phyloP scores from a whole-genome alignment of 768 basidiomycete genomes.

The Porphyrellus cyaneotinctus region DNA sequence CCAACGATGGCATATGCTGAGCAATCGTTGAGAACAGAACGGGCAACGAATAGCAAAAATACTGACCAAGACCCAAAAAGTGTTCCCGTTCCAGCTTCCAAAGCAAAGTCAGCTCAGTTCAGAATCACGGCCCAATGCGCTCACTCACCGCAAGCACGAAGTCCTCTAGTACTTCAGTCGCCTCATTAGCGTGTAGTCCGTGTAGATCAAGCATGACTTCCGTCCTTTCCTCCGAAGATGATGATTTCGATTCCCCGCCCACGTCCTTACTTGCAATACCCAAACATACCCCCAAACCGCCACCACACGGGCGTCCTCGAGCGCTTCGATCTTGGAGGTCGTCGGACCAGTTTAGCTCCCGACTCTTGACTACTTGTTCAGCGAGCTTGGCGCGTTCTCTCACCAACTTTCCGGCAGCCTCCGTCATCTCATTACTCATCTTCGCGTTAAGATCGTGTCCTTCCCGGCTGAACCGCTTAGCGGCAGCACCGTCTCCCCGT shows the following conservation, averaged over 20 bases:
- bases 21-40: slow-evolving; percentile 8
- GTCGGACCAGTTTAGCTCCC: slow-evolving; percentile 77
- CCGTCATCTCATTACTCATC: slow-evolving; percentile 82
- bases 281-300: slow-evolving; percentile 79
- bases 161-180: slow-evolving; percentile 83
- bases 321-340: slow-evolving; percentile 75
- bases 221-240: slow-evolving; percentile 81
- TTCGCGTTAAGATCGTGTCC: slow-evolving; percentile 91
- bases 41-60: slow-evolving; percentile 20
- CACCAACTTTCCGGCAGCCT: slow-evolving; percentile 82
- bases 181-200: slow-evolving; percentile 91
- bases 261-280: slow-evolving; percentile 69
- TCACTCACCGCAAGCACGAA: slow-evolving; percentile 79
- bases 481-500: slow-evolving; percentile 91
- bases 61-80: slow-evolving; percentile 76
- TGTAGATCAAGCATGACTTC: slow-evolving; percentile 88
- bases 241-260: slow-evolving; percentile 54
- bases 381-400: slow-evolving; percentile 73
- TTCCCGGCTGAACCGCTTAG: slow-evolving; percentile 90
- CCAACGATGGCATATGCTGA: slow-evolving; percentile 87
- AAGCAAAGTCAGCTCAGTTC: slow-evolving; percentile 13
- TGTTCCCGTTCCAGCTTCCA: slow-evolving; percentile 79
- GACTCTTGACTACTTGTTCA: slow-evolving; percentile 67
- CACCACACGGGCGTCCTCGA: slow-evolving; percentile 73
- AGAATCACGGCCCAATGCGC: neutral